phyloP scores from a whole-genome alignment of 345 rosid species.

The Streptanthus diversifolius region DNA sequence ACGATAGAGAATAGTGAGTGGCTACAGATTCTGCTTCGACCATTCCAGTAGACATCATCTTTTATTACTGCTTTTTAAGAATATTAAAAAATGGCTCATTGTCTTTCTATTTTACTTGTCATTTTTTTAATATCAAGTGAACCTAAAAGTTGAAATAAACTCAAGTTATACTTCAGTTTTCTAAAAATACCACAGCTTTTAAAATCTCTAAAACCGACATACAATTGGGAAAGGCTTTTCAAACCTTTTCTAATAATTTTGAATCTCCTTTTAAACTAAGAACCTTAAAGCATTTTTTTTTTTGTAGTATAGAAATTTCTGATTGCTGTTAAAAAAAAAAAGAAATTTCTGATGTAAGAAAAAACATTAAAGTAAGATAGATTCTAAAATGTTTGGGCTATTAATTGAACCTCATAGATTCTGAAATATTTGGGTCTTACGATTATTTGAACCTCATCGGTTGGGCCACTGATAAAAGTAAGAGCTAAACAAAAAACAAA shows the following conservation, averaged over 20 bases:
- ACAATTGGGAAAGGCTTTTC: not conserved
- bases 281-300: not conserved
- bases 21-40: slow-evolving; percentile 30
- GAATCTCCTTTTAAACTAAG: too few relatives aligned
- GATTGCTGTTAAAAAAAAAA: too few relatives aligned
- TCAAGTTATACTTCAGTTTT: not conserved
- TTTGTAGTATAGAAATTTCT: not conserved
- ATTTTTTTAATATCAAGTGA: not conserved
- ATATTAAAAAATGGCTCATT: not conserved
- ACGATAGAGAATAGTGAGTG: slow-evolving; percentile 30
- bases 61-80: not conserved
- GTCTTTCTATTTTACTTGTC: not conserved
- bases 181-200: not conserved
- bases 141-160: not conserved
- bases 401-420: not conserved
- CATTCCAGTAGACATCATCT: slow-evolving; percentile 36
- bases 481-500: slow-evolving; percentile 17
- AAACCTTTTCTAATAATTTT: too few relatives aligned
- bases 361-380: not conserved
- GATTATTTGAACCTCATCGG: slow-evolving; percentile 19
- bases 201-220: not conserved
- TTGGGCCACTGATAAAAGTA: slow-evolving; percentile 22
- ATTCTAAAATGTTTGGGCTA: not conserved
- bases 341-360: not conserved
- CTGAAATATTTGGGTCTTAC: not conserved